phyloP scores from a whole-genome alignment of 805 yeast genomes.

The Scheffersomyces amazonensis region DNA sequence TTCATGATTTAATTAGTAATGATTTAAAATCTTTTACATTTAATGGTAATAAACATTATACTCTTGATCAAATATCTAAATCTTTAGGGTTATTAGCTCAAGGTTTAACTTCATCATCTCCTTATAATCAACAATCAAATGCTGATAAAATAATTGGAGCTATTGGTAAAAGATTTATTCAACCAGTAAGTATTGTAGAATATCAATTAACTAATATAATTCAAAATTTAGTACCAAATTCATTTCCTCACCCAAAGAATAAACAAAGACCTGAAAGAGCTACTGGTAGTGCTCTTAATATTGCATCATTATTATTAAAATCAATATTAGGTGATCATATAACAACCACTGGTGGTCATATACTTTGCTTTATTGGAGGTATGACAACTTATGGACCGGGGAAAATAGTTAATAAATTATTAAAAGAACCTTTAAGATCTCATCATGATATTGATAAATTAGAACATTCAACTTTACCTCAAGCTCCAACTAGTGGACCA shows the following conservation, averaged over 20 bases:
- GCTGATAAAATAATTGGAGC: slow-evolving; percentile 9
- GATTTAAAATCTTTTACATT: slow-evolving; percentile 38
- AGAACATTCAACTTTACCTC: slow-evolving; percentile 20
- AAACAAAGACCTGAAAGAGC: slow-evolving; percentile 50
- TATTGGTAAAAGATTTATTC: slow-evolving; percentile 37
- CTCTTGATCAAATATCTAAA: slow-evolving; percentile 44
- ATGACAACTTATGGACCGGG: slow-evolving; percentile 70
- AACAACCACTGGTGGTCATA: slow-evolving; percentile 49
- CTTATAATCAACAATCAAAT: not conserved
- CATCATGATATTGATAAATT: slow-evolving; percentile 57
- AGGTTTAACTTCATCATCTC: slow-evolving; percentile 11
- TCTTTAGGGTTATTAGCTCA: slow-evolving; percentile 43
- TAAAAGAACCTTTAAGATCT: slow-evolving; percentile 64
- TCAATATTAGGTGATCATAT: slow-evolving; percentile 32
- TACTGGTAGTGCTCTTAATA: slow-evolving; percentile 58
- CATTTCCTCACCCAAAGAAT: slow-evolving; percentile 42
- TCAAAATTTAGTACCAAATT: slow-evolving; percentile 46
- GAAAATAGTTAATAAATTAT: slow-evolving; percentile 48
- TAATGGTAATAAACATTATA: slow-evolving; percentile 55
- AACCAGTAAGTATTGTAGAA: slow-evolving; percentile 48
- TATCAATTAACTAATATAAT: slow-evolving; percentile 48
- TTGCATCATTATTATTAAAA: slow-evolving; percentile 39
- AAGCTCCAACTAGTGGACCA: slow-evolving; percentile 27
- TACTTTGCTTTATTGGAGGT: slow-evolving; percentile 58
- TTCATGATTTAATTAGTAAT: slow-evolving; percentile 48